A percentile compares a stretch with the other conserved stretches of the same genome.
phyloP scores from a whole-genome alignment of 2,329 filamentous ascomycete genomes.

The Parastagonospora avenae region DNA sequence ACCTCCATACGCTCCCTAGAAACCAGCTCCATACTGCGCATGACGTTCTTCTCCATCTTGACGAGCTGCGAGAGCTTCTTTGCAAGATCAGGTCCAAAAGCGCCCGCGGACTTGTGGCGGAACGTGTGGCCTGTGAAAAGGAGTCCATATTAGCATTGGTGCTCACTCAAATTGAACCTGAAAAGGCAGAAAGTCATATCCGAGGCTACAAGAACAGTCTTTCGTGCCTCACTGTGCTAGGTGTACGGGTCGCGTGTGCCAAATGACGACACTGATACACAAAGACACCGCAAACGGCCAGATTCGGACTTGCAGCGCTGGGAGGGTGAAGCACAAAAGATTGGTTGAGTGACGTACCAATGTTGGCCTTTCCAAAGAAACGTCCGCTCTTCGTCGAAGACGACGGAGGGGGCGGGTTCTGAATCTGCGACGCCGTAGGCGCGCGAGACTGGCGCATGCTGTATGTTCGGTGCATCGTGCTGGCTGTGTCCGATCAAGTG shows the following conservation, averaged over 20 bases:
- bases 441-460: slow-evolving; percentile 84
- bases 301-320: neutral
- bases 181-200: neutral
- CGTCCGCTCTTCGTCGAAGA: slow-evolving; percentile 90
- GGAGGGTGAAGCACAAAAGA: neutral
- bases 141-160: slow-evolving; percentile 9
- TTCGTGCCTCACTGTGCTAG: neutral
- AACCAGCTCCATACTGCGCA: slow-evolving; percentile 96
- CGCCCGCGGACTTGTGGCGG: slow-evolving; percentile 74
- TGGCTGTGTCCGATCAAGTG: slow-evolving; percentile 7
- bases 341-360: slow-evolving; percentile 67
- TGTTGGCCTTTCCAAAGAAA: slow-evolving; percentile 82
- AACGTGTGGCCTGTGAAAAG: slow-evolving; percentile 66
- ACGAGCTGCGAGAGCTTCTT: slow-evolving; percentile 98
- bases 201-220: neutral
- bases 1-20: slow-evolving; percentile 98
- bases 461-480: slow-evolving; percentile 92
- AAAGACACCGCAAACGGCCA: neutral
- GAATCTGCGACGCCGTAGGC: slow-evolving; percentile 86
- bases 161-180: neutral
- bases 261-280: neutral
- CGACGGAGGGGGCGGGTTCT: slow-evolving; percentile 91
- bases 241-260: neutral
- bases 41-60: slow-evolving; percentile 99
- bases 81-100: slow-evolving; percentile 84